Evolutionary conservation across 192 early-diverging fungal genomes (phyloP).

Genomic region (Chytriomyces confervae): DNA sequence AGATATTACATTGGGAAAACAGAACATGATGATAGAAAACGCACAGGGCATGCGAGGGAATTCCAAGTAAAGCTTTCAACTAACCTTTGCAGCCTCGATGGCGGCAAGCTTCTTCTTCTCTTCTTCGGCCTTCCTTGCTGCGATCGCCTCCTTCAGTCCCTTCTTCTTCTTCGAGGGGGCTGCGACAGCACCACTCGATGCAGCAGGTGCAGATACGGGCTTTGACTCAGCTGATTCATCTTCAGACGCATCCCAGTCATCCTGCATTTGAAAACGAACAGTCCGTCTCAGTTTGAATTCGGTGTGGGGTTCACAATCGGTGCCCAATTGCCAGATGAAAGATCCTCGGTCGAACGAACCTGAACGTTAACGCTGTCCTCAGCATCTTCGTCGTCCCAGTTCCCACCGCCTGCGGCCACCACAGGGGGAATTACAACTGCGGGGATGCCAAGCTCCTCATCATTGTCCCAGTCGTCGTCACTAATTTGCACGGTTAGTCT

Average conservation of each 20-base stretch:
- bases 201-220: conserved; percentile 10
- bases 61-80: not conserved
- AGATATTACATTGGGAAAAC: not conserved
- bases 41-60: not conserved
- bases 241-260: conserved; percentile 51
- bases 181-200: not conserved
- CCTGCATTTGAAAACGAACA: not conserved
- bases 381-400: conserved; percentile 34
- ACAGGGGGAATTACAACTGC: conserved; percentile 15
- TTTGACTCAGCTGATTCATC: conserved; percentile 45
- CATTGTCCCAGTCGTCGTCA: conserved; percentile 37
- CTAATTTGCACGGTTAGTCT: not conserved
- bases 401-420: conserved; percentile 2
- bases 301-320: not conserved
- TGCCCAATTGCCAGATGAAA: not conserved
- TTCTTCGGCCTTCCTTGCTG: conserved; percentile 52
- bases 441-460: conserved; percentile 18
- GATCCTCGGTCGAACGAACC: not conserved
- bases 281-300: too few species aligned
- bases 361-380: conserved; percentile 17
- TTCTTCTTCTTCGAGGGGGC: conserved; percentile 56
- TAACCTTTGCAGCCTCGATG: conserved; percentile 12
- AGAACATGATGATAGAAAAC: not conserved
- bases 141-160: conserved; percentile 47
- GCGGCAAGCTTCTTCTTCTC: conserved; percentile 36